Conservation (phyloP, 768 basidiomycete species). For the Xerocomellus intermedius region DNA sequence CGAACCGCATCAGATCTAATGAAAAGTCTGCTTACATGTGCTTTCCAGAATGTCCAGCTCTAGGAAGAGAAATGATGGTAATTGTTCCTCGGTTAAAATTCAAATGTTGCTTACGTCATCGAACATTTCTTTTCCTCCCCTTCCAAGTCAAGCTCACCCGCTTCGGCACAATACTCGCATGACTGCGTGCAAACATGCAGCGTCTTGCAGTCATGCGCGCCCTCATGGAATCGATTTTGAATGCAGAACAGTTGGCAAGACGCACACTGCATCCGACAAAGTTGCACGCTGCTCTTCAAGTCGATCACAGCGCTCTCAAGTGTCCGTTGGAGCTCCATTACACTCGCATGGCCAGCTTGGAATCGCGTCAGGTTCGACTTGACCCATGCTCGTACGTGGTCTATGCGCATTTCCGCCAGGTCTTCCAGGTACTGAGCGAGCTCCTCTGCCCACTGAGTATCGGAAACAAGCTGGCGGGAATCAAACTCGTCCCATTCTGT, state of each 20-base stretch:
- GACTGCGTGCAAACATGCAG: constrained; percentile 42
- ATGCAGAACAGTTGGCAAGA: constrained; percentile 53
- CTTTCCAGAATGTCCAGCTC: constrained; percentile 54
- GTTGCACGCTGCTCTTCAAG: constrained; percentile 45
- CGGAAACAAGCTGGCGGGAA: constrained; percentile 36
- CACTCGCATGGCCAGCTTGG: constrained; percentile 41
- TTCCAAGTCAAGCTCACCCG: too few relatives aligned
- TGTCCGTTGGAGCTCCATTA: constrained; percentile 43
- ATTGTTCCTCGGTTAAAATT: not conserved
- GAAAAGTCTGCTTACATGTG: constrained; percentile 47
- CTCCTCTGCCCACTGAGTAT: constrained; percentile 41
- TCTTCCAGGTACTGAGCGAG: constrained; percentile 41
- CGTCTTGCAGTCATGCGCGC: constrained; percentile 49
- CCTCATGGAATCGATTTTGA: constrained; percentile 44
- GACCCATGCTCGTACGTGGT: constrained; percentile 52
- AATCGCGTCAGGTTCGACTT: constrained; percentile 49
- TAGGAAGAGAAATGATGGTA: constrained; percentile 21
- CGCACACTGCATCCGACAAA: constrained; percentile 51
- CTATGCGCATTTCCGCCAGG: constrained; percentile 43
- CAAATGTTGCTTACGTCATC: constrained; percentile 39
- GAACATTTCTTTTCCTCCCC: constrained; percentile 38
- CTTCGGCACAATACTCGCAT: constrained; percentile 44
- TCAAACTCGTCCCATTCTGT: constrained; percentile 31
- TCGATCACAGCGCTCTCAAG: constrained; percentile 46
- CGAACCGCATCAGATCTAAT: not conserved